Evolutionary conservation across 106 monocot species (phyloP).

Genomic region (Posidonia australis): DNA sequence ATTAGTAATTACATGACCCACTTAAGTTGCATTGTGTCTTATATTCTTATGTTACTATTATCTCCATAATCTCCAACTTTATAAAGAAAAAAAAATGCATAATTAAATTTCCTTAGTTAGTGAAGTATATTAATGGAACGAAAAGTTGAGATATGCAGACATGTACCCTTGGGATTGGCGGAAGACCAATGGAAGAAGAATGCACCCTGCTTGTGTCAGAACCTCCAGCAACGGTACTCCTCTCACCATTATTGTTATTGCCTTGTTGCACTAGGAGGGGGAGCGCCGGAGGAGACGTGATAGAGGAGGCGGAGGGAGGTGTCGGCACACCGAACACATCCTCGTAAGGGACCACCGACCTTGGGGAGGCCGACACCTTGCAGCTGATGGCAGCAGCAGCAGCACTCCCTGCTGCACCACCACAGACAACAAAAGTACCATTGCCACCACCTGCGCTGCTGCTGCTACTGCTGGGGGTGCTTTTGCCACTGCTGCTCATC

Average conservation of each 20-base stretch:
- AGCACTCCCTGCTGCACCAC: not conserved
- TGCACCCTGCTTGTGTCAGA: too few species aligned
- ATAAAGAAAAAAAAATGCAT: too few species aligned
- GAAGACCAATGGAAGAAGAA: too few species aligned
- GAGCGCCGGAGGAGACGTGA: conserved; percentile 38
- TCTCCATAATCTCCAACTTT: too few species aligned
- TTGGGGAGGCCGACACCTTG: not conserved
- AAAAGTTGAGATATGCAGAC: too few species aligned
- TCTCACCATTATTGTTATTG: not conserved
- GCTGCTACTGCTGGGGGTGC: not conserved
- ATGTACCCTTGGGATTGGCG: too few species aligned
- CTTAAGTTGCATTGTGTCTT: too few species aligned
- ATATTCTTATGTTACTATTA: too few species aligned
- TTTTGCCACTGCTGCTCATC: not conserved
- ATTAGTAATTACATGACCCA: too few species aligned
- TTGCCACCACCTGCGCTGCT: not conserved
- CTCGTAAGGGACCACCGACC: conserved; percentile 2
- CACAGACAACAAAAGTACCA: not conserved
- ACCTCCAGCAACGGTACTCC: not conserved
- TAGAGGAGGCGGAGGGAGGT: conserved; percentile 61
- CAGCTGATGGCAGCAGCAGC: not conserved
- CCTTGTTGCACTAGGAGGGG: conserved; percentile 25
- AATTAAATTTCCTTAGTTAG: too few species aligned
- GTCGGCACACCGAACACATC: conserved; percentile 30
- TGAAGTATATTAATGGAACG: too few species aligned